Conservation (phyloP, 371 early-diverging fungal genomes). For the Mucor plumbeus region DNA sequence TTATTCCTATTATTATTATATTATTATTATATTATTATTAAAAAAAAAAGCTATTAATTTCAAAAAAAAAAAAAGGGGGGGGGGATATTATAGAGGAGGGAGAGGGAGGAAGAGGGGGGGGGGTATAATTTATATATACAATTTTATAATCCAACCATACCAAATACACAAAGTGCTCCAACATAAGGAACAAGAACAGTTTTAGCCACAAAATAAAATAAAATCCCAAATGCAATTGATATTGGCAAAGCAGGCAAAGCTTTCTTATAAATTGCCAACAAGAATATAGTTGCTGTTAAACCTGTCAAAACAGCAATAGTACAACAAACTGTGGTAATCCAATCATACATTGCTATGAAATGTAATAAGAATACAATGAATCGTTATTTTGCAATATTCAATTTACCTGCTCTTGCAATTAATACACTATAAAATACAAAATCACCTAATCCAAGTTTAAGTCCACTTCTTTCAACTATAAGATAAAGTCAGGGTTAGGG, state of each 20-base stretch:
- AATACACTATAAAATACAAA: conserved; percentile 91
- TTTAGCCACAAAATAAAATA: conserved; percentile 78
- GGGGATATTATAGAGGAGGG: not conserved
- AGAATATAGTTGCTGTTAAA: conserved; percentile 83
- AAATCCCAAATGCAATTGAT: conserved; percentile 85
- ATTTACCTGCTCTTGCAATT: conserved; percentile 77
- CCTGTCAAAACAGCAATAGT: conserved; percentile 85
- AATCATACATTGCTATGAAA: conserved; percentile 75
- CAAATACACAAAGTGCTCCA: conserved; percentile 50
- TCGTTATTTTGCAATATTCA: not conserved
- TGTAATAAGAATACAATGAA: not conserved
- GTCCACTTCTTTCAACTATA: conserved; percentile 64
- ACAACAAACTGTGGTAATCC: conserved; percentile 85
- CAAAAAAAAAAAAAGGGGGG: not conserved
- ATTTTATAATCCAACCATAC: conserved; percentile 49
- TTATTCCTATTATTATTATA: not conserved
- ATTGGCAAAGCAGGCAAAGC: conserved; percentile 90
- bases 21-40: conserved; percentile 3
- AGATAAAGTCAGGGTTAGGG: not conserved
- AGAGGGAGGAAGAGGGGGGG: conserved; percentile 3
- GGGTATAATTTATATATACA: conserved; percentile 8
- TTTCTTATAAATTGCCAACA: conserved; percentile 80
- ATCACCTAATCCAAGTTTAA: conserved; percentile 88
- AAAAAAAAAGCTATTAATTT: conserved; percentile 6
- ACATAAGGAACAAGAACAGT: conserved; percentile 68